Conservation (phyloP, 176 grass and related monocot species). For the Saccharum spontaneum region DNA sequence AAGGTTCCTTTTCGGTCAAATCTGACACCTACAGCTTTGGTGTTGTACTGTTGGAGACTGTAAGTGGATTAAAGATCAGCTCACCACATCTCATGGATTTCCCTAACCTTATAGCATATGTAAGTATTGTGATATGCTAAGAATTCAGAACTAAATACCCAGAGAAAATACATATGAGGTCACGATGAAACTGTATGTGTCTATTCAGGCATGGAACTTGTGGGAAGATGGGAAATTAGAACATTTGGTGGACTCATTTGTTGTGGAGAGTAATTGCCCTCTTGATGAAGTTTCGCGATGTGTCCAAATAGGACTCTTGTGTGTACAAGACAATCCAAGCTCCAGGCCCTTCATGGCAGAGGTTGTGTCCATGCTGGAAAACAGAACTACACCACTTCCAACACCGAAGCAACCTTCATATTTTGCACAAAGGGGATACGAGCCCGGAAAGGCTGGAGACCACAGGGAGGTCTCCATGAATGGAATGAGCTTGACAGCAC, state of each 20-base stretch:
- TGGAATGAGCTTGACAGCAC: not conserved
- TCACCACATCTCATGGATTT: not conserved
- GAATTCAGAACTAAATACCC: not conserved
- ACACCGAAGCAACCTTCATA: not conserved
- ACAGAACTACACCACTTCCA: not conserved
- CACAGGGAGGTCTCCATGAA: not conserved
- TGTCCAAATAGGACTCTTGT: no score
- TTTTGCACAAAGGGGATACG: not conserved
- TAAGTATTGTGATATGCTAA: not conserved
- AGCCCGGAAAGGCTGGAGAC: not conserved
- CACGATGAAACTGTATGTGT: not conserved
- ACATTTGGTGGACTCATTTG: not conserved
- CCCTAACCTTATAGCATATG: not conserved
- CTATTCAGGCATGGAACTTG: not conserved
- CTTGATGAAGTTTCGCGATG: no score
- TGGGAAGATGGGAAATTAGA: not conserved
- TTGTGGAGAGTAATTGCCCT: not conserved
- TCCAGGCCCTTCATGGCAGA: not conserved
- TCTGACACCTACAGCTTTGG: not conserved
- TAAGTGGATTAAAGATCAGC: not conserved
- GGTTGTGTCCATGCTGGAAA: not conserved
- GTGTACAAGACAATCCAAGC: not conserved
- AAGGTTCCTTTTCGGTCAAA: not conserved
- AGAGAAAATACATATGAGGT: not conserved
- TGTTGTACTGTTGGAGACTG: not conserved